Conservation (phyloP, 225 moss, liverwort and hornwort genomes). For the Polytrichum formosum region DNA sequence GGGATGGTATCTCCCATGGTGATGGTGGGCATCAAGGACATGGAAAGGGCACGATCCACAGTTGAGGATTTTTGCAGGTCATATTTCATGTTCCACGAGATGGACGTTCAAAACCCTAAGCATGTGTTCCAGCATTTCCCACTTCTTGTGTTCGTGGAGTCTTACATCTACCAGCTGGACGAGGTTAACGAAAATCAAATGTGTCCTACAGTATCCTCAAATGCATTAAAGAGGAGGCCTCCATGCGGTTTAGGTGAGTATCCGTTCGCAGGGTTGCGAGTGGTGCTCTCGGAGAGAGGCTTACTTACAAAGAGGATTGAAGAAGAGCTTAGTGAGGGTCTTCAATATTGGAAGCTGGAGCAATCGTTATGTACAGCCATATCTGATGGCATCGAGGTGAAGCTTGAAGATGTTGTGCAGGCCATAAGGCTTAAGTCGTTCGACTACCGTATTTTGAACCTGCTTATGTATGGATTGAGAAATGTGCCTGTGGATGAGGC, state of each 20-base stretch:
- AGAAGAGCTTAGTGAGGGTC: constrained; percentile 71
- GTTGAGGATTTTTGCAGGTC: constrained; percentile 98
- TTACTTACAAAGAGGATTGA: constrained; percentile 81
- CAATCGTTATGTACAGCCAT: constrained; percentile 63
- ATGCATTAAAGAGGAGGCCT: constrained; percentile 11
- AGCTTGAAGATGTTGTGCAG: constrained; percentile 60
- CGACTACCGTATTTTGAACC: constrained; percentile 91
- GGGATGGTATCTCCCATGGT: too few species aligned
- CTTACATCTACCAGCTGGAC: constrained; percentile 86
- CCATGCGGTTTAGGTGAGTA: constrained; percentile 36
- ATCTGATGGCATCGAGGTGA: constrained; percentile 41
- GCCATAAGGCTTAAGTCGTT: constrained; percentile 85
- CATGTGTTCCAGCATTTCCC: constrained; percentile 79
- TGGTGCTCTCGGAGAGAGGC: constrained; percentile 34
- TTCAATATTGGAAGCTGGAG: constrained; percentile 90
- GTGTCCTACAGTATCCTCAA: constrained; percentile 13
- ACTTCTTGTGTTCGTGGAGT: constrained; percentile 74
- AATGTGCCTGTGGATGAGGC: constrained; percentile 57
- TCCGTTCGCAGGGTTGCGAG: constrained; percentile 55
- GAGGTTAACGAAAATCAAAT: constrained; percentile 81
- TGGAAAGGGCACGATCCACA: constrained; percentile 84
- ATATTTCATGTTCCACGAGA: constrained; percentile 91
- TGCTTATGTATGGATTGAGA: constrained; percentile 61
- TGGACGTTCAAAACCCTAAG: constrained; percentile 67
- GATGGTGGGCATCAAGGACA: constrained; percentile 63